Evolutionary conservation across 1,284 basidiomycete genomes (phyloP).

Genomic region (Neotropicomus parvogracilis): DNA sequence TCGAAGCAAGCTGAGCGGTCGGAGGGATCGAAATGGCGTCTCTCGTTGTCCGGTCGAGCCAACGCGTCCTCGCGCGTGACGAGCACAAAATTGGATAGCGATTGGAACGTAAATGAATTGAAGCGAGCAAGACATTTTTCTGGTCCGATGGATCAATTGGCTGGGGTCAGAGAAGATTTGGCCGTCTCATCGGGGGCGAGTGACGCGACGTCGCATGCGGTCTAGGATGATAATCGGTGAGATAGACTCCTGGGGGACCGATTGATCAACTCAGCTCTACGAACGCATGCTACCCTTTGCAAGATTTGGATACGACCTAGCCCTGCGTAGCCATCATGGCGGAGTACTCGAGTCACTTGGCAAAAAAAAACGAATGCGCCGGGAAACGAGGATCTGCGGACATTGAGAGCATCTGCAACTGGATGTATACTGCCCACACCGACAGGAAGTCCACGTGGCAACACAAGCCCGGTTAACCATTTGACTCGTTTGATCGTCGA

Average conservation of each 20-base stretch:
- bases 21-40: too few relatives aligned
- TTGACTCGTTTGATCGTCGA: not conserved
- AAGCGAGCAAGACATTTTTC: too few relatives aligned
- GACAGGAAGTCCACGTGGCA: too few relatives aligned
- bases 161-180: not conserved
- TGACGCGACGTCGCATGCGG: not conserved
- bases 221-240: not conserved
- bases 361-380: not conserved
- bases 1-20: too few relatives aligned
- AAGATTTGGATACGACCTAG: constrained; percentile 1
- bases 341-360: not conserved
- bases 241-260: not conserved
- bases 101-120: too few relatives aligned
- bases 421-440: too few relatives aligned
- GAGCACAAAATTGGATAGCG: too few relatives aligned
- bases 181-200: too few relatives aligned
- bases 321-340: not conserved
- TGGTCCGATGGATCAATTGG: constrained; percentile 1
- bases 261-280: not conserved
- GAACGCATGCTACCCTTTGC: not conserved
- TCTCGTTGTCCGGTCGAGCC: too few relatives aligned
- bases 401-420: not conserved
- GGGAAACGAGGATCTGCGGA: constrained; percentile 3
- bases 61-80: too few relatives aligned
- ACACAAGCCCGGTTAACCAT: not conserved